Base-by-base conservation (phyloP, 345 rosid genomes). In the Corchorus olitorius region DNA sequence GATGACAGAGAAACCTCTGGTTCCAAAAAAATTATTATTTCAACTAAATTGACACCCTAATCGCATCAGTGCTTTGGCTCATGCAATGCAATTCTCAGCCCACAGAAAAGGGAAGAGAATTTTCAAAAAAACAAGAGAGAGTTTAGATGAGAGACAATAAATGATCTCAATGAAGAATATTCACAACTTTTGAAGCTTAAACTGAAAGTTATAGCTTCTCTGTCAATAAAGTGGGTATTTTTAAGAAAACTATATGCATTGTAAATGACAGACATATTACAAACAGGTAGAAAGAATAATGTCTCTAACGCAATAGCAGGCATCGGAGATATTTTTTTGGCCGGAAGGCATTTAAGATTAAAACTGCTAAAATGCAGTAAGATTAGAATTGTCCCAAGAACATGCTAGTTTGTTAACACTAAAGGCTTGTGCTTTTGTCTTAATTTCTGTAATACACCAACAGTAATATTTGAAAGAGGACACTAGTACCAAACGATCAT, bases 101-200 rank as follows among this genome's bases (percentile, higher is more conserved):
- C n/a, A 39, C 16, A n/a, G 2, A 71, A 19, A 71, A 27, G 1
- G 5, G 12, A 22, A 67, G 27, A 48, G 19, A 12, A 67, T 67
- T 46, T 22, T 11, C 27, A 27, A 10, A 58, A 56, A 19, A 39
- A 2, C 2, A 19, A 1, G 2, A 65, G n/a, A n/a, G 19, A 8
- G 13, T n/a, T 1, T 27, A 39, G 15, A 34, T 1, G 17, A 27
- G 22, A 13, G 7, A 48, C 12, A 20, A 16, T 1, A 48, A 67
- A 67, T 69, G 58, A 50, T 46, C 54, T 49, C 59, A 69, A 69
- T 19, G 50, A 46, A 64, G 4, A 64, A 39, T 27, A 22, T 22
- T 50, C 43, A 27, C 27, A 69, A 27, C 13, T 50, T 15, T 14
- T 27, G 41, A 7, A 16, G 43, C 41, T 69, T 14, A 50, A 69